These are phyloP conservation scores for Zygosaccharomyces gambellarensis DNA, from an alignment of 805 yeast genomes.

Conservation along the genomic window DNA sequence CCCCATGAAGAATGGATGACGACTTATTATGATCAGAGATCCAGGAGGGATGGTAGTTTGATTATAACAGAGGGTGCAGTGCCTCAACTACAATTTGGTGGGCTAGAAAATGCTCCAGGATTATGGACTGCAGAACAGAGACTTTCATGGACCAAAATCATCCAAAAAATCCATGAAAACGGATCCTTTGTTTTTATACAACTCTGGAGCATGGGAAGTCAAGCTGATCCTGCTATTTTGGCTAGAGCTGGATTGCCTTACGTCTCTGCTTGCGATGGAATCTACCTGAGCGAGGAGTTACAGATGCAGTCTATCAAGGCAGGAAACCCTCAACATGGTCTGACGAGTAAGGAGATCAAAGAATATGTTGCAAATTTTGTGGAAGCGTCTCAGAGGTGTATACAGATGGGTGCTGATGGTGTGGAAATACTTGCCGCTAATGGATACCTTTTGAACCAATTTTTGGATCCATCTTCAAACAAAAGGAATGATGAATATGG, in stretches of 20 bases:
- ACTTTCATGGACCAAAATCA: conserved; percentile 45
- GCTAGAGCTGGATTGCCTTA: conserved; percentile 36
- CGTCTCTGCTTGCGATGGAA: conserved; percentile 38
- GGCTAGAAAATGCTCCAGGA: conserved; percentile 44
- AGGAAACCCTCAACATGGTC: conserved; percentile 30
- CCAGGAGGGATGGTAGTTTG: conserved; percentile 52
- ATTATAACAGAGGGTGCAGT: conserved; percentile 55
- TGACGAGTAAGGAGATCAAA: conserved; percentile 34
- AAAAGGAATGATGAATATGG: conserved; percentile 50
- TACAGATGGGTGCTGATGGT: conserved; percentile 45
- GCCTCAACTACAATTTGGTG: conserved; percentile 39
- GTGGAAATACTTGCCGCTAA: conserved; percentile 65
- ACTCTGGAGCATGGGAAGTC: conserved; percentile 48
- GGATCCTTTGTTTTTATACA: conserved; percentile 44
- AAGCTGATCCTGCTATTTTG: conserved; percentile 36
- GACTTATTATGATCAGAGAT: conserved; percentile 51
- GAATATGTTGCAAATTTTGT: conserved; percentile 40
- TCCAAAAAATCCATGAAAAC: conserved; percentile 46
- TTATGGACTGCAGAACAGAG: conserved; percentile 44
- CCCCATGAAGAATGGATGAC: conserved; percentile 42
- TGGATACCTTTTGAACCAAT: conserved; percentile 56
- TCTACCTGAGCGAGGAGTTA: conserved; percentile 33
- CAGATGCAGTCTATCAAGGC: conserved; percentile 34
- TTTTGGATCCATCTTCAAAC: conserved; percentile 44
- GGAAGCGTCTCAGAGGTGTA: conserved; percentile 39